Conservation (phyloP, 345 rosid genomes). For the Bretschneidera sinensis region DNA sequence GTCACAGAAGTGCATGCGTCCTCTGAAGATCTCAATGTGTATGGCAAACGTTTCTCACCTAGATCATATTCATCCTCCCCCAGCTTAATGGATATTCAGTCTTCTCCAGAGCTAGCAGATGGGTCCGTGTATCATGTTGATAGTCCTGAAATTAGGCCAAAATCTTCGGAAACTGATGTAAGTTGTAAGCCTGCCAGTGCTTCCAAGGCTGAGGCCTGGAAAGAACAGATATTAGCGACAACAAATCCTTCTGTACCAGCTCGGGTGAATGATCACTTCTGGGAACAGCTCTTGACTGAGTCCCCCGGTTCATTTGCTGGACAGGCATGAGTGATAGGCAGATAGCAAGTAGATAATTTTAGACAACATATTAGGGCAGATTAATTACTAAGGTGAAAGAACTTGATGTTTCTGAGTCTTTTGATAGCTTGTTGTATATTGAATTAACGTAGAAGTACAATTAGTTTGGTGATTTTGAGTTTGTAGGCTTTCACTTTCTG, state of each 20-base stretch:
- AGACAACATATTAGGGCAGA: no score
- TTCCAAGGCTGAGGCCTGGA: slow-evolving; percentile 5
- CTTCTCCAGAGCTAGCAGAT: slow-evolving; percentile 34
- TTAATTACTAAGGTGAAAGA: no score
- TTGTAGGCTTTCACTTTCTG: no score
- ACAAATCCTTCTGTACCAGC: neutral
- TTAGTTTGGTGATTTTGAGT: no score
- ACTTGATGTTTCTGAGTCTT: no score
- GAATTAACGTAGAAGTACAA: no score
- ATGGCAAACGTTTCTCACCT: slow-evolving; percentile 31
- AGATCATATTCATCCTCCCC: slow-evolving; percentile 26
- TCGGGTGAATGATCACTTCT: slow-evolving; percentile 45
- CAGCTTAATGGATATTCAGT: slow-evolving; percentile 24
- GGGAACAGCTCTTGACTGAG: slow-evolving; percentile 55
- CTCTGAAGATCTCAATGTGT: slow-evolving; percentile 26
- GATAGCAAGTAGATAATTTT: no score
- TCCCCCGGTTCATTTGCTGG: slow-evolving; percentile 24
- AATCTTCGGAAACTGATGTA: slow-evolving; percentile 19
- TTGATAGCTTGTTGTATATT: no score
- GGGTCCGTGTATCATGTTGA: slow-evolving; percentile 2
- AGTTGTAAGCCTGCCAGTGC: slow-evolving; percentile 16
- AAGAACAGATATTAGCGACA: slow-evolving; percentile 10
- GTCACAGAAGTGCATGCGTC: slow-evolving; percentile 20
- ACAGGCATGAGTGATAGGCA: no score
- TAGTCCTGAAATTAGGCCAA: slow-evolving; percentile 19